Evolutionary conservation across 1,139 yeast species (phyloP).

Genomic region (Blastobotrys capitulatus): DNA sequence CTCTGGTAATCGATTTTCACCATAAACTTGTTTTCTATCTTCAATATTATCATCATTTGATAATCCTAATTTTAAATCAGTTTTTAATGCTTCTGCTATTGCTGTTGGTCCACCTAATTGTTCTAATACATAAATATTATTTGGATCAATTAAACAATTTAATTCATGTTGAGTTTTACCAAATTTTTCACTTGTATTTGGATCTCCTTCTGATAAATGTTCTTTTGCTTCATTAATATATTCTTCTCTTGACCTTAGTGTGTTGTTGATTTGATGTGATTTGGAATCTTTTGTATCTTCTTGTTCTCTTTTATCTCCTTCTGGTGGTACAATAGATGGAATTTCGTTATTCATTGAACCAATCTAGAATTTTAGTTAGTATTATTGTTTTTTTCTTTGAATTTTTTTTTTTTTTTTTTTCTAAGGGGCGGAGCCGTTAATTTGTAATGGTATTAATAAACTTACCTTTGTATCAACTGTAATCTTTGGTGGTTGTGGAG

Average conservation of each 20-base stretch:
- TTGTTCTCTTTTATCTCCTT: background rate
- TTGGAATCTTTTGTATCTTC: background rate
- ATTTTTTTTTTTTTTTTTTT: too few species aligned
- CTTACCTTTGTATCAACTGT: slow-evolving; percentile 22
- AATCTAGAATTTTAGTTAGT: background rate
- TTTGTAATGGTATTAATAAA: background rate
- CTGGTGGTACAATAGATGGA: background rate
- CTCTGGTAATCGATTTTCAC: slow-evolving; percentile 66
- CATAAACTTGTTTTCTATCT: slow-evolving; percentile 47
- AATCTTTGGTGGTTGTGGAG: slow-evolving; percentile 24
- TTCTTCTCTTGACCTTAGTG: background rate
- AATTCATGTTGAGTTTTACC: slow-evolving; percentile 32
- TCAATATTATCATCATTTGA: slow-evolving; percentile 19
- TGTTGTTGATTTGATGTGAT: background rate
- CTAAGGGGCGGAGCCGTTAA: too few species aligned
- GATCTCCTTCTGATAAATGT: slow-evolving; percentile 4
- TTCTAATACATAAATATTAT: slow-evolving; percentile 33
- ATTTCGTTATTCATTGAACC: background rate
- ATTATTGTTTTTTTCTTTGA: background rate
- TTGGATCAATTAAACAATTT: slow-evolving; percentile 37
- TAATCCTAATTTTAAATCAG: slow-evolving; percentile 31
- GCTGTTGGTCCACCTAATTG: slow-evolving; percentile 29
- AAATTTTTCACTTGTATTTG: slow-evolving; percentile 7
- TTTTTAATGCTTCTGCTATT: slow-evolving; percentile 29
- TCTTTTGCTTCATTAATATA: slow-evolving; percentile 6